Conservation (phyloP, 129 eudicot species). For the Pseudognaphalium luteoalbum region DNA sequence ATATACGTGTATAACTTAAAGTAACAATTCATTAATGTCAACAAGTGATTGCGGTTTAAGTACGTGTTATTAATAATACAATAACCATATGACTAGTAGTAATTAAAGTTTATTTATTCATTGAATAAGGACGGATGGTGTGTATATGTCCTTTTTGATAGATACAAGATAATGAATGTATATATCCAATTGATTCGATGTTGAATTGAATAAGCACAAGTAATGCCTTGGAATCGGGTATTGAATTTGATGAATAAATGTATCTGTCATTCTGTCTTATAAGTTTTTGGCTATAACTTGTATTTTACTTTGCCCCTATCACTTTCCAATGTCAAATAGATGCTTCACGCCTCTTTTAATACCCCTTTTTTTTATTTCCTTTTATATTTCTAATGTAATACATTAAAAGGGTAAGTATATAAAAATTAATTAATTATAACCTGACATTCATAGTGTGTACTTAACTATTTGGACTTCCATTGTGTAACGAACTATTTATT, state of each 20-base stretch:
- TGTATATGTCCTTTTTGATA: slow-evolving; percentile 24
- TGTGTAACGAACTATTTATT: no score
- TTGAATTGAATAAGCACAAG: slow-evolving; percentile 21
- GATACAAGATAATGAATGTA: slow-evolving; percentile 27
- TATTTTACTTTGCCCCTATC: slow-evolving; percentile 35
- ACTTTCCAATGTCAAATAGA: slow-evolving; percentile 42
- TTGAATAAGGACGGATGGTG: neutral
- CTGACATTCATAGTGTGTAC: no score
- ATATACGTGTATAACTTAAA: no score
- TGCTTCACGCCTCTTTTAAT: slow-evolving; percentile 45
- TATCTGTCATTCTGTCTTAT: slow-evolving; percentile 19
- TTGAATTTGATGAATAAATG: slow-evolving; percentile 29
- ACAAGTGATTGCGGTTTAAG: no score
- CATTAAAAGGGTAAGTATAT: no score
- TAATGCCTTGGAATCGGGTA: slow-evolving; percentile 29
- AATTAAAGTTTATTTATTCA: neutral
- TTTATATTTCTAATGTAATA: no score
- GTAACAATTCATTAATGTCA: no score
- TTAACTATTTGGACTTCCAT: no score
- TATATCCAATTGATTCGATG: slow-evolving; percentile 7
- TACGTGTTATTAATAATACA: no score
- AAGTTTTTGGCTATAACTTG: slow-evolving; percentile 13
- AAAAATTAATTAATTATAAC: no score
- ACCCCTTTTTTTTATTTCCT: slow-evolving; percentile 4
- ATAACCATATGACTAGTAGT: no score